These are phyloP conservation scores for Teratosphaeria zuluensis DNA, from an alignment of 2,329 filamentous ascomycete species.

Conservation along the genomic window DNA sequence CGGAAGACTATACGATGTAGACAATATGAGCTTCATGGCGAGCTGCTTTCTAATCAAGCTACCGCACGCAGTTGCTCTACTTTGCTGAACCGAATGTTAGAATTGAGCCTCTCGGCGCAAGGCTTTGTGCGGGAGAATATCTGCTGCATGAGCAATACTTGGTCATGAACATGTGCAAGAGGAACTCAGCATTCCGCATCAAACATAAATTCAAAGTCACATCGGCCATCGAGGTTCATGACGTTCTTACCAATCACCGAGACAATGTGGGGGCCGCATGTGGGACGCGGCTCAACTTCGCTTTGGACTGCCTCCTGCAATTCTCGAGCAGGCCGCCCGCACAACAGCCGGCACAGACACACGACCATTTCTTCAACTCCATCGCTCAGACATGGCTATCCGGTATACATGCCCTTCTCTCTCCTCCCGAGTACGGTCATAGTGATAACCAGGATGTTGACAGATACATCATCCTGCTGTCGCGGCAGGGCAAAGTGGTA, in stretches of 20 bases:
- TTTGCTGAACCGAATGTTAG: not conserved
- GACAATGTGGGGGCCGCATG: not conserved
- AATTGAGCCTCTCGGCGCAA: not conserved
- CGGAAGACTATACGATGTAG: slow-evolving; percentile 59
- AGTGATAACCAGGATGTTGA: slow-evolving; percentile 6
- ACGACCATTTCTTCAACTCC: not conserved
- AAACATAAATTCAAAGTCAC: not conserved
- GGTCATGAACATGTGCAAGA: not conserved
- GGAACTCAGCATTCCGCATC: not conserved
- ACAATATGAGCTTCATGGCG: slow-evolving; percentile 74
- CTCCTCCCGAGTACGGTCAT: not conserved
- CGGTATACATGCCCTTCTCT: slow-evolving; percentile 32
- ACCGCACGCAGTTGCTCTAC: not conserved
- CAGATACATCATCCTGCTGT: slow-evolving; percentile 95
- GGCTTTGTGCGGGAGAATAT: not conserved
- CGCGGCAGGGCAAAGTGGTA: slow-evolving; percentile 98
- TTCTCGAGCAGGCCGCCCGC: not conserved
- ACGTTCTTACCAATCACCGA: not conserved
- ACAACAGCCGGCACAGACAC: not conserved
- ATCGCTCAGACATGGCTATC: slow-evolving; percentile 40
- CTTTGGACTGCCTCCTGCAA: not conserved
- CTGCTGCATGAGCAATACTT: not conserved
- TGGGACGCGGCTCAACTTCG: not conserved
- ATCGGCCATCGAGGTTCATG: not conserved
- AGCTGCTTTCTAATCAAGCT: slow-evolving; percentile 9